Percentiles rank a stretch among this genome's conserved stretches.
phyloP scores from a whole-genome alignment of 768 basidiomycete species.

The Rhizopogon vinicolor region DNA sequence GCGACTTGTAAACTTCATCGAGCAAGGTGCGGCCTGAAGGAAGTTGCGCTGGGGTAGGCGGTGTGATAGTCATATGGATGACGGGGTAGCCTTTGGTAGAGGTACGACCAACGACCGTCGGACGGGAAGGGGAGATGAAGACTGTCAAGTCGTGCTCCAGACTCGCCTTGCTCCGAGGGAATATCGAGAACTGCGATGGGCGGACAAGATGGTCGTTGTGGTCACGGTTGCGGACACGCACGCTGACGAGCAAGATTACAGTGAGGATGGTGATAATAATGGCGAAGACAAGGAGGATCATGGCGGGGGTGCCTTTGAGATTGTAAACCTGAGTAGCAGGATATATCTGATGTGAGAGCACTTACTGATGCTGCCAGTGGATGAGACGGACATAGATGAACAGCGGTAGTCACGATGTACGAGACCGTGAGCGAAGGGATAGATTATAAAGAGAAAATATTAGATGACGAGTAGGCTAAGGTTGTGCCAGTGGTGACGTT shows the following conservation, averaged over 20 bases:
- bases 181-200: background rate
- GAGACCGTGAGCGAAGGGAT: too few relatives aligned
- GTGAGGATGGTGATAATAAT: background rate
- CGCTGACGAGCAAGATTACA: background rate
- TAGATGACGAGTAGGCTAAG: too few relatives aligned
- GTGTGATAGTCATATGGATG: conserved; percentile 6
- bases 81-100: background rate
- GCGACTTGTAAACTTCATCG: background rate
- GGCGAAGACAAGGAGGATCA: background rate
- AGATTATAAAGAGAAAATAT: too few relatives aligned
- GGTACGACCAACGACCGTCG: background rate
- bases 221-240: background rate
- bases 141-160: background rate
- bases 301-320: background rate
- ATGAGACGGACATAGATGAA: background rate
- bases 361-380: background rate
- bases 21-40: background rate
- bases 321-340: background rate
- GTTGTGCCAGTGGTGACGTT: background rate
- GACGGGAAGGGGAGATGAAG: conserved; percentile 3
- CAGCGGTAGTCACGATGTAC: background rate
- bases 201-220: background rate
- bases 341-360: background rate
- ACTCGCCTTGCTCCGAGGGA: background rate
- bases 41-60: conserved; percentile 5